Evolutionary conservation across 228 moss, liverwort and hornwort genomes (phyloP).

Genomic region (Sphagnum fallax): DNA sequence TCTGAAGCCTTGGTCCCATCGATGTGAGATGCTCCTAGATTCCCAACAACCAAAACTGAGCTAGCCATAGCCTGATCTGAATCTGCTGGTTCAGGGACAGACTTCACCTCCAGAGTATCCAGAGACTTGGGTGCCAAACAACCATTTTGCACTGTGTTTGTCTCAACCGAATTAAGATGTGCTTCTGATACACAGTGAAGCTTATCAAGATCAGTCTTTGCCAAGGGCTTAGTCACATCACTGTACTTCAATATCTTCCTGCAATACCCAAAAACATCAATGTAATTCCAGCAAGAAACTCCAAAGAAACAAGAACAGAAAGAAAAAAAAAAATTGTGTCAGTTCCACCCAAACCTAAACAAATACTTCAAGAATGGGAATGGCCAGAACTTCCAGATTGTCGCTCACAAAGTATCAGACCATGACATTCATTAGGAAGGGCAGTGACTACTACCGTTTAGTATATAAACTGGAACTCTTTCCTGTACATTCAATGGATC

Average conservation of each 20-base stretch:
- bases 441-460: too few species aligned
- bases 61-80: not conserved
- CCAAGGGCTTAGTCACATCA: constrained; percentile 71
- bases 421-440: too few species aligned
- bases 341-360: not conserved
- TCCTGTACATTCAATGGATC: too few species aligned
- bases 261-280: constrained; percentile 4
- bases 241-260: constrained; percentile 77
- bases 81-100: not conserved
- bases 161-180: not conserved
- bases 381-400: too few species aligned
- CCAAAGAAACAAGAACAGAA: not conserved
- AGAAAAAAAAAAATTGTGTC: not conserved
- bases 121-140: not conserved
- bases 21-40: not conserved
- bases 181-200: not conserved
- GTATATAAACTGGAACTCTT: too few species aligned
- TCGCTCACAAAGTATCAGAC: too few species aligned
- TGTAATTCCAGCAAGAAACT: not conserved
- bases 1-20: not conserved
- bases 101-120: not conserved
- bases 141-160: not conserved
- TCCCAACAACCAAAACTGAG: not conserved
- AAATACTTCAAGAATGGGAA: not conserved
- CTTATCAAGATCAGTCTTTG: constrained; percentile 73